Percentiles rank a stretch among this genome's conserved stretches.
Evolutionary conservation across 225 moss, liverwort and hornwort genomes (phyloP).

Genomic region (Pleurozium schreberi): DNA sequence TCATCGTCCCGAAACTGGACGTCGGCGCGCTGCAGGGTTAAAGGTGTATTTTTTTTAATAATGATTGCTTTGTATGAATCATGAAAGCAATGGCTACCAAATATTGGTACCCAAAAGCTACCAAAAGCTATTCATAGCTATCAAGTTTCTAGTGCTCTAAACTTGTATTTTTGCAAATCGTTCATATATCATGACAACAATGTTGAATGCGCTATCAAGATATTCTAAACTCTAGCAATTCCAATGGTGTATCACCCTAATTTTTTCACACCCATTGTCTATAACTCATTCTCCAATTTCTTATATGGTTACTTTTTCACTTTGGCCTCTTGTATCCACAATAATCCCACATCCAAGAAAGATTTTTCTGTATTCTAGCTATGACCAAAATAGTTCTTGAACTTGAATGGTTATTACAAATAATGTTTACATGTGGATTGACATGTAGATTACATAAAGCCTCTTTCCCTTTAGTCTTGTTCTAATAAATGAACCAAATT

Average conservation of each 20-base stretch:
- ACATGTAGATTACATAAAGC: not conserved
- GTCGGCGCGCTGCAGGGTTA: no score
- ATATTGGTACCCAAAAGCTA: no score
- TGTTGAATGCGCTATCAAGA: accelerated
- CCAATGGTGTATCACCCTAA: accelerated
- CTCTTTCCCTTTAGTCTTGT: accelerated
- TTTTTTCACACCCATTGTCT: not conserved
- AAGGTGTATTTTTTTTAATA: not conserved
- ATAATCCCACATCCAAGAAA: not conserved
- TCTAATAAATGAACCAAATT: not conserved
- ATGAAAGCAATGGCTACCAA: not conserved
- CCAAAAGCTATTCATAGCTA: no score
- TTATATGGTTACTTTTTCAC: not conserved
- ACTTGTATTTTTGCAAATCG: not conserved
- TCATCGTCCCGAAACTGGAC: no score
- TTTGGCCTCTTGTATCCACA: accelerated
- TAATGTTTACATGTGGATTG: not conserved
- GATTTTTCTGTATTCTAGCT: not conserved
- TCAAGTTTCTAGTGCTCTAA: accelerated
- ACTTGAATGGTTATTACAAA: not conserved
- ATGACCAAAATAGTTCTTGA: accelerated
- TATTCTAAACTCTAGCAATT: not conserved
- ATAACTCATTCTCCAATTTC: not conserved
- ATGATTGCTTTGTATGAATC: not conserved
- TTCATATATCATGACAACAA: not conserved